Conservation (phyloP, 257 asterid genomes). For the Echites panduratus region DNA sequence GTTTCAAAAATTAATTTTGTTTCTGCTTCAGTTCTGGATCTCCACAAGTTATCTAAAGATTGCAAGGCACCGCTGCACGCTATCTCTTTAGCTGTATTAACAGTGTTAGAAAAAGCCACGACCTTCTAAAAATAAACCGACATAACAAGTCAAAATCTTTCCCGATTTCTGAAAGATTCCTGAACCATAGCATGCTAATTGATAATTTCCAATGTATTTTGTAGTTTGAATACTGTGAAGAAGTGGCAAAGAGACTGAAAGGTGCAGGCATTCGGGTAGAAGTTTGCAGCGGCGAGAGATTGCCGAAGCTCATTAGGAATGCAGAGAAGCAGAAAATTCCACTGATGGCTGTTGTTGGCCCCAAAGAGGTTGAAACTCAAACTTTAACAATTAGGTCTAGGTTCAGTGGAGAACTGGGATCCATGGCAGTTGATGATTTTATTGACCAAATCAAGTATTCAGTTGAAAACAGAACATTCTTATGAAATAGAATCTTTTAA, state of each 20-base stretch:
- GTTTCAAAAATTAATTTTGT: not conserved
- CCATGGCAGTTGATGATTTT: constrained; percentile 65
- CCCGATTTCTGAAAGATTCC: not conserved
- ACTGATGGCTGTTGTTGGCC: constrained; percentile 90
- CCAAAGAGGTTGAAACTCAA: constrained; percentile 64
- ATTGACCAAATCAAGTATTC: constrained; percentile 47
- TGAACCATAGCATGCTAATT: constrained; percentile 7
- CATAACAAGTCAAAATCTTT: not conserved
- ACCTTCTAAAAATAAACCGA: not conserved
- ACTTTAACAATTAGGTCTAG: constrained; percentile 78
- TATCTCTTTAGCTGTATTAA: not conserved
- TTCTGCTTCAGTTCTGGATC: not conserved
- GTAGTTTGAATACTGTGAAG: constrained; percentile 75
- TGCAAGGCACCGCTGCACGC: not conserved
- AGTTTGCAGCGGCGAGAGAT: constrained; percentile 73
- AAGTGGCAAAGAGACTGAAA: constrained; percentile 54
- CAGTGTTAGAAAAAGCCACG: not conserved
- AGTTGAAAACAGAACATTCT: constrained; percentile 47
- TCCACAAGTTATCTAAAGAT: not conserved
- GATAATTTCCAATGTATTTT: constrained; percentile 11
- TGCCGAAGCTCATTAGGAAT: constrained; percentile 78
- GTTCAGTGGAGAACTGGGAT: constrained; percentile 76
- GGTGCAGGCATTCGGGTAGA: constrained; percentile 63
- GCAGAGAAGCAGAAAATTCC: constrained; percentile 87
- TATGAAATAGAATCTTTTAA: constrained; percentile 16